Conservation (phyloP, 768 basidiomycete genomes). For the Chalciporus chontae region DNA sequence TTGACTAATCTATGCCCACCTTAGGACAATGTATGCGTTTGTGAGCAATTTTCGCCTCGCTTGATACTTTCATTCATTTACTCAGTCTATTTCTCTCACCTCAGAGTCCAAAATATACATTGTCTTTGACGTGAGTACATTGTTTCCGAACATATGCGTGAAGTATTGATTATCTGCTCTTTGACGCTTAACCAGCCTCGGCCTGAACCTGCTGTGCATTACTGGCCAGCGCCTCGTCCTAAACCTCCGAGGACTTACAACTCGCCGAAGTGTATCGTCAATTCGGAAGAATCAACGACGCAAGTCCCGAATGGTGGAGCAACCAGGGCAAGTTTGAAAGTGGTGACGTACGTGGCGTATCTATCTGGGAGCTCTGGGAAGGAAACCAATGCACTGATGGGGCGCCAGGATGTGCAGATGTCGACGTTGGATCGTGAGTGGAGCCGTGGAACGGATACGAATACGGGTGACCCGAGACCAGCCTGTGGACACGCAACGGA, state of each 20-base stretch:
- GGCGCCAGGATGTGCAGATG: not conserved
- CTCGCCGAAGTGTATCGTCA: slow-evolving; percentile 17
- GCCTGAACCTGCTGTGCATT: slow-evolving; percentile 16
- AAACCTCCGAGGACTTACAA: slow-evolving; percentile 13
- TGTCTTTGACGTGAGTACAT: not conserved
- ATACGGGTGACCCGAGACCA: too few species aligned
- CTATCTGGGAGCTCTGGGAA: not conserved
- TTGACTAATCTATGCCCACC: not conserved
- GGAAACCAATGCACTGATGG: not conserved
- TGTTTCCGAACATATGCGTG: not conserved
- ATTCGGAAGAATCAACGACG: slow-evolving; percentile 2
- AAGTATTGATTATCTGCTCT: not conserved
- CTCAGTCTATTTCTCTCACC: not conserved
- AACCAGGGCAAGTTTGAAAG: not conserved
- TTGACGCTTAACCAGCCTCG: slow-evolving; percentile 1
- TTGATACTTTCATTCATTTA: not conserved
- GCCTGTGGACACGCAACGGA: not conserved
- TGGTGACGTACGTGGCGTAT: not conserved
- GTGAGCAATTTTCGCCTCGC: not conserved
- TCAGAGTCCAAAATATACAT: not conserved
- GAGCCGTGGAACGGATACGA: not conserved
- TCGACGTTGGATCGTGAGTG: not conserved
- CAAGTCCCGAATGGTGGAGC: not conserved
- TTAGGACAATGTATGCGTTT: not conserved
- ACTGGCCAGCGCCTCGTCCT: slow-evolving; percentile 19